Conservation (phyloP, 2,329 filamentous ascomycete species). For the Venturia oleaginea region DNA sequence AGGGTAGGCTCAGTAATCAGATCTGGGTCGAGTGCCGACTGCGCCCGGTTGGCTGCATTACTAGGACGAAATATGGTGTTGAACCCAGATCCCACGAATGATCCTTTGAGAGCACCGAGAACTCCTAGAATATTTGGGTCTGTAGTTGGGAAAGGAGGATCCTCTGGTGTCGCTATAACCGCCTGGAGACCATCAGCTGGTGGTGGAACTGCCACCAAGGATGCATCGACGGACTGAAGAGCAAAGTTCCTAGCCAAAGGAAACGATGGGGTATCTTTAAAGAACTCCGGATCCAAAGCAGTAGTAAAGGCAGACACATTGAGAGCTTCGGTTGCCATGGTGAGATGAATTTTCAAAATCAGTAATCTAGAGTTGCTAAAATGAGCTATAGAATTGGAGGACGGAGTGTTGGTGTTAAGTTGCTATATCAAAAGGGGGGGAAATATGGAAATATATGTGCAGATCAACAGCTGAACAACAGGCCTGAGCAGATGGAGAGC, state of each 20-base stretch:
- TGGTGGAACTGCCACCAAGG: not conserved
- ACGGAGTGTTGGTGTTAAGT: not conserved
- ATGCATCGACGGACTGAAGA: not conserved
- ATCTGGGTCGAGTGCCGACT: conserved; percentile 17
- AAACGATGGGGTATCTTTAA: not conserved
- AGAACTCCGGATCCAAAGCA: not conserved
- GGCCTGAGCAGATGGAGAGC: too few species aligned
- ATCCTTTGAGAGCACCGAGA: conserved; percentile 22
- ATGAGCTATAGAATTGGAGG: not conserved
- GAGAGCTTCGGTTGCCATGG: not conserved
- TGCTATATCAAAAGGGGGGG: not conserved
- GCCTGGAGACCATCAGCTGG: not conserved
- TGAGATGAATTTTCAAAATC: not conserved
- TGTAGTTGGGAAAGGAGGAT: not conserved
- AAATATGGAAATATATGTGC: not conserved
- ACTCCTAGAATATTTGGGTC: conserved; percentile 16
- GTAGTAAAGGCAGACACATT: not conserved
- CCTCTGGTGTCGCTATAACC: not conserved
- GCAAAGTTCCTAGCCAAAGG: not conserved
- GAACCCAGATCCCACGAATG: conserved; percentile 28
- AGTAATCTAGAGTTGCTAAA: not conserved
- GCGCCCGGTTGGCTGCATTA: conserved; percentile 9
- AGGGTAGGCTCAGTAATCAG: not conserved
- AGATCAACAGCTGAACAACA: not conserved
- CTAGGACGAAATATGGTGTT: conserved; percentile 32